A percentile compares a stretch with the other conserved stretches of the same genome.
Evolutionary conservation across 192 early-diverging fungal genomes (phyloP).

Genomic region (Backusella sp.): DNA sequence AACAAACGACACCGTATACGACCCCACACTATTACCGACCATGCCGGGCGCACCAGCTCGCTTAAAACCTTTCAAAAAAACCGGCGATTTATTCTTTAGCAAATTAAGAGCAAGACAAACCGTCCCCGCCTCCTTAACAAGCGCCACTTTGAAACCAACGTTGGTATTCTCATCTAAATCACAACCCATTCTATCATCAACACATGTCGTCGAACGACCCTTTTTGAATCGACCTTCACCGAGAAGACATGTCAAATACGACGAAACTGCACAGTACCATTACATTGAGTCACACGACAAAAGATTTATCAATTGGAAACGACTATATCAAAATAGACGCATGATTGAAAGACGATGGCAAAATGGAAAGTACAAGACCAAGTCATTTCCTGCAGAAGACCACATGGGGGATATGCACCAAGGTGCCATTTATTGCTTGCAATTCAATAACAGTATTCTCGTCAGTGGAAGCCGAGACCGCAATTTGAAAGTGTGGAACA

Average conservation of each 20-base stretch:
- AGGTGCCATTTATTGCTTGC: slow-evolving; percentile 86
- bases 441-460: slow-evolving; percentile 69
- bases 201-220: slow-evolving; percentile 28
- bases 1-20: slow-evolving; percentile 12
- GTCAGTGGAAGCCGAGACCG: slow-evolving; percentile 72
- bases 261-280: slow-evolving; percentile 24
- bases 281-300: slow-evolving; percentile 41
- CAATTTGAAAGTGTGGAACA: slow-evolving; percentile 77
- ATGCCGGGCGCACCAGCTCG: slow-evolving; percentile 10
- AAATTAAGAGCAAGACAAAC: neutral
- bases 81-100: slow-evolving; percentile 6
- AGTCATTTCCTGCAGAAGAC: slow-evolving; percentile 51
- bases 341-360: slow-evolving; percentile 77
- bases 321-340: slow-evolving; percentile 65
- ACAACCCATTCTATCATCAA: slow-evolving; percentile 72
- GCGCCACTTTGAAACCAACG: neutral
- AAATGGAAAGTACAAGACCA: slow-evolving; percentile 53
- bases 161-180: slow-evolving; percentile 6
- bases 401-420: slow-evolving; percentile 57
- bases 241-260: slow-evolving; percentile 22
- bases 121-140: neutral
- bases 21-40: slow-evolving; percentile 16
- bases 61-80: slow-evolving; percentile 12
- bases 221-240: slow-evolving; percentile 1
- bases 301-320: slow-evolving; percentile 69